A percentile compares a stretch with the other conserved stretches of the same genome.
Conservation (phyloP, 1,284 basidiomycete genomes). For the Fomitiporia mediterranea region DNA sequence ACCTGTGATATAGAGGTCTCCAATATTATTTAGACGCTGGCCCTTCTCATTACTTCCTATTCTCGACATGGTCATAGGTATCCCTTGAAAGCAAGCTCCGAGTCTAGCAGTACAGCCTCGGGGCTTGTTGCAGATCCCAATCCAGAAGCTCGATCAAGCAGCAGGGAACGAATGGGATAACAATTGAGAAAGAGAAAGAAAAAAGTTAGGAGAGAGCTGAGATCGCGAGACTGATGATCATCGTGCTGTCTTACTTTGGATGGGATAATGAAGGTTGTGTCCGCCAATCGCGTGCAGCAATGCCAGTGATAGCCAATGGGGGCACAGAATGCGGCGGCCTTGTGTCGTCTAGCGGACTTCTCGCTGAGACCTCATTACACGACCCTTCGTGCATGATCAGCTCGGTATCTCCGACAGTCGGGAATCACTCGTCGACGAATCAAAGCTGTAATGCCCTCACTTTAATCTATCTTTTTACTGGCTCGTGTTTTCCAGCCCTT, state of each 20-base stretch:
- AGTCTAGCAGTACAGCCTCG: not conserved
- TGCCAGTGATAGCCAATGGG: not conserved
- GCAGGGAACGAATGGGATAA: not conserved
- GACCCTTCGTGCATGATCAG: not conserved
- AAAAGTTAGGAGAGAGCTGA: not conserved
- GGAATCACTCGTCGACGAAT: not conserved
- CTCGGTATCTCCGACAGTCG: not conserved
- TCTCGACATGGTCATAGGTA: not conserved
- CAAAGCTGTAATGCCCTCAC: not conserved
- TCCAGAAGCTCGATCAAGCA: not conserved
- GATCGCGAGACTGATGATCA: not conserved
- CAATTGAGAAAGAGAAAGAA: not conserved
- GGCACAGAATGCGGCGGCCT: not conserved
- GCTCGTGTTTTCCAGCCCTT: not conserved
- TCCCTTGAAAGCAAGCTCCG: not conserved
- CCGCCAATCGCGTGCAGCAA: not conserved
- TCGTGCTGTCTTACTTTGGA: conserved; percentile 4
- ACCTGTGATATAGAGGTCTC: not conserved
- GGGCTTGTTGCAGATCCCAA: conserved; percentile 2
- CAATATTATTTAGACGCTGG: no score
- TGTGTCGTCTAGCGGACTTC: not conserved
- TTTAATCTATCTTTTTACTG: not conserved
- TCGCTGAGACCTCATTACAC: not conserved
- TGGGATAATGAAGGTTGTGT: not conserved
- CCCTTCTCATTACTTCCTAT: not conserved